A percentile compares a stretch with the other conserved stretches of the same genome.
Evolutionary conservation across 192 early-diverging fungal genomes (phyloP).

Genomic region (Linnemannia schmuckeri): DNA sequence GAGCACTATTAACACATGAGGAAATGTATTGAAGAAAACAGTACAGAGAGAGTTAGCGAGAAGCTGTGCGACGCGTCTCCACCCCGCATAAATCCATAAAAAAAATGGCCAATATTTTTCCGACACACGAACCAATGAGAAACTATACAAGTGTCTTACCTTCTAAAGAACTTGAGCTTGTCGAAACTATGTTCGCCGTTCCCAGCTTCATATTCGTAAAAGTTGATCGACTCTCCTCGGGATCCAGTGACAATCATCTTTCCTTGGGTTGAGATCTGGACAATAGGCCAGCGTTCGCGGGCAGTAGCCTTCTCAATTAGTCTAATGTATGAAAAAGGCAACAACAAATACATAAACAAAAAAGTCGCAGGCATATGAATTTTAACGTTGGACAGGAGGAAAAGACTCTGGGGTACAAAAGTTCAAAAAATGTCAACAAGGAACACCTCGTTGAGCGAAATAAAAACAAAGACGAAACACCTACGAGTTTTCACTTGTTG

Average conservation of each 20-base stretch:
- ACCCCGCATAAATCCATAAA: no score
- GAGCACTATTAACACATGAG: conserved; percentile 4
- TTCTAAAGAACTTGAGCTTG: conserved; percentile 35
- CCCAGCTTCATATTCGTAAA: conserved; percentile 43
- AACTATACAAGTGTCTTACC: conserved; percentile 8
- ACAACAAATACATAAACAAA: background rate
- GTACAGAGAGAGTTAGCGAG: background rate
- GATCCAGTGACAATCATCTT: conserved; percentile 49
- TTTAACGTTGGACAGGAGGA: background rate
- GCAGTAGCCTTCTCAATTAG: conserved; percentile 34
- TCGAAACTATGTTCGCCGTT: conserved; percentile 9
- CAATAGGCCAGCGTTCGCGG: conserved; percentile 52
- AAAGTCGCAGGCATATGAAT: background rate
- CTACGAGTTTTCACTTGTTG: background rate
- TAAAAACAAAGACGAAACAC: background rate
- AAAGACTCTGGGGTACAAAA: background rate
- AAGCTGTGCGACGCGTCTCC: no score
- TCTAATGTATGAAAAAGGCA: background rate
- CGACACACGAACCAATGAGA: background rate
- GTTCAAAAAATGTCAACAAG: background rate
- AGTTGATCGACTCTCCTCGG: conserved; percentile 37
- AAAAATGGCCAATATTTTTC: background rate
- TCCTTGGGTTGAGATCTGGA: conserved; percentile 44
- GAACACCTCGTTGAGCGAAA: background rate
- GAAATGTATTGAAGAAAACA: background rate